Conservation (phyloP, 169 alveolate species). For the Theileria orientalis region DNA sequence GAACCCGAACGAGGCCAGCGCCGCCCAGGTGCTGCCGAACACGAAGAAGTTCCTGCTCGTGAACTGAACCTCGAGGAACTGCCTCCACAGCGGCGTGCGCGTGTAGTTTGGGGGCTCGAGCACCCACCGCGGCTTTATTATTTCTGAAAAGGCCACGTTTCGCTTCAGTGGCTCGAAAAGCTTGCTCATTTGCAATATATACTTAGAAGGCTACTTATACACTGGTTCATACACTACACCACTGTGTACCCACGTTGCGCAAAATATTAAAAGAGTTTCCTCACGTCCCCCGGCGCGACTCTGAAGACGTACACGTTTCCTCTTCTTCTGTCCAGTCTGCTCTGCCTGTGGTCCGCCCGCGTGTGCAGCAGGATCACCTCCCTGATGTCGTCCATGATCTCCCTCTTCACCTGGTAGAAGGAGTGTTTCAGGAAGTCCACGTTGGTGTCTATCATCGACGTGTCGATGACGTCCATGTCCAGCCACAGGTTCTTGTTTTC, state of each 20-base stretch:
- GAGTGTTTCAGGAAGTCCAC: constrained; percentile 82
- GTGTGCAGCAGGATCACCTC: constrained; percentile 79
- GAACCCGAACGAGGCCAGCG: constrained; percentile 81
- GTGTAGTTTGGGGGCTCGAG: constrained; percentile 82
- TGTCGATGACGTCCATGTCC: constrained; percentile 87
- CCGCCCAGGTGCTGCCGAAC: constrained; percentile 86
- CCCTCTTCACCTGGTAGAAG: constrained; percentile 85
- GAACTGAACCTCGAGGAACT: constrained; percentile 83
- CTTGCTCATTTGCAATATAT: background rate
- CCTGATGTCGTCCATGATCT: constrained; percentile 84
- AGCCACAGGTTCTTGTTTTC: constrained; percentile 71
- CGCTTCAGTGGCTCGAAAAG: constrained; percentile 29
- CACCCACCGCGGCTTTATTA: constrained; percentile 79
- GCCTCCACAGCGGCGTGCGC: constrained; percentile 81
- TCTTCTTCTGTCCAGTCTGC: constrained; percentile 82
- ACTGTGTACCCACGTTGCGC: no score
- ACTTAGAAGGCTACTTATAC: background rate
- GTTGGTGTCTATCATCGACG: constrained; percentile 84
- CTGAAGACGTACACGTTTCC: constrained; percentile 86
- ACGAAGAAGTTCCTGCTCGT: constrained; percentile 76
- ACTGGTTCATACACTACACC: background rate
- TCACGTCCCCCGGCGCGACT: constrained; percentile 79
- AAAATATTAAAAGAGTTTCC: constrained; percentile 21
- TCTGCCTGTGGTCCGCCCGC: constrained; percentile 82
- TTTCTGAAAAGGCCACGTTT: constrained; percentile 71